Percentiles rank a stretch among this genome's conserved stretches.
These are phyloP conservation scores for Microsporum audouinii DNA, from an alignment of 2,329 filamentous ascomycete genomes.

Conservation along the genomic window DNA sequence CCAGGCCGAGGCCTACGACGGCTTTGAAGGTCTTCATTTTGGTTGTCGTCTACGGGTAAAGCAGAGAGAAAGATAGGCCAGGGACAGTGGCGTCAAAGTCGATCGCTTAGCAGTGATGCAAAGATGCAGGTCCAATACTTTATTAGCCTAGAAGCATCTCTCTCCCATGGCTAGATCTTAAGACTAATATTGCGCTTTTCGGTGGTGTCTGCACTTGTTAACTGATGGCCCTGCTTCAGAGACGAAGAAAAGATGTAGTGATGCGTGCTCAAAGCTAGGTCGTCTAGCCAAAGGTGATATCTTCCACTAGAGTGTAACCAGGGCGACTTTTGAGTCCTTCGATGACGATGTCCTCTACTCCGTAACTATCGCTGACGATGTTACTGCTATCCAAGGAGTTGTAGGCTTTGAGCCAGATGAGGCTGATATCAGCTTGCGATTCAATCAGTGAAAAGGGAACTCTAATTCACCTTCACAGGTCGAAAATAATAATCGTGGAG, in stretches of 20 bases:
- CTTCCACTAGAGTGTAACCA: neutral
- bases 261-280: no score
- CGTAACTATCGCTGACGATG: neutral
- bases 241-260: neutral
- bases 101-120: neutral
- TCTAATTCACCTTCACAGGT: neutral
- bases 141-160: neutral
- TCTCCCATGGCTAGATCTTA: neutral
- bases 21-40: neutral
- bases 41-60: neutral
- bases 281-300: neutral
- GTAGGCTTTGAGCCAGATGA: neutral
- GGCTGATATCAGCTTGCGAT: neutral
- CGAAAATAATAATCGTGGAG: neutral
- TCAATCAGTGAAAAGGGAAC: neutral
- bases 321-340: neutral
- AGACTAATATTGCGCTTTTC: neutral
- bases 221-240: neutral
- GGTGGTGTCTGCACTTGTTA: neutral
- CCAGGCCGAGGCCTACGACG: neutral
- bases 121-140: neutral
- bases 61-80: neutral
- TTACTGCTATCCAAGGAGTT: neutral
- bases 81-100: neutral
- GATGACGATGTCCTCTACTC: neutral